Evolutionary conservation across 495 filamentous ascomycete species (phyloP).

Genomic region (Talaromyces borbonicus): DNA sequence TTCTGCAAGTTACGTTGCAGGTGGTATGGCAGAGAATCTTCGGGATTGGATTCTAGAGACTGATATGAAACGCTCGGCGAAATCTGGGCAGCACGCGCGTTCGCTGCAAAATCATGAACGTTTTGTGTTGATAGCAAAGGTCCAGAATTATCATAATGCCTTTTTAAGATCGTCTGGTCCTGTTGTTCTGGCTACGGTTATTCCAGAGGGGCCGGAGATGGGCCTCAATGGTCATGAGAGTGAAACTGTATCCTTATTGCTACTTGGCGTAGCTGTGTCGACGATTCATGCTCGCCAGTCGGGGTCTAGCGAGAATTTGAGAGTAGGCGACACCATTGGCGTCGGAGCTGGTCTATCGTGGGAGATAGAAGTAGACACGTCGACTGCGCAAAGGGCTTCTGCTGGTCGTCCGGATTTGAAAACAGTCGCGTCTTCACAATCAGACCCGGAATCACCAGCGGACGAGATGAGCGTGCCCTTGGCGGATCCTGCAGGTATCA

Average conservation of each 20-base stretch:
- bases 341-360: conserved; percentile 27
- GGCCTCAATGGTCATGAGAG: neutral
- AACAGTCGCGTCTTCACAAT: conserved; percentile 6
- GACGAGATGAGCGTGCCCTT: no score
- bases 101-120: neutral
- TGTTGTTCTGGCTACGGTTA: neutral
- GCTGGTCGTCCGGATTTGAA: no score
- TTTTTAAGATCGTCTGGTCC: conserved; percentile 4
- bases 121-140: neutral
- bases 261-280: neutral
- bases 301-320: conserved; percentile 3
- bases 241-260: neutral
- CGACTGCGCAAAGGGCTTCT: no score
- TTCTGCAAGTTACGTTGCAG: conserved; percentile 18
- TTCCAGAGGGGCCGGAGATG: neutral
- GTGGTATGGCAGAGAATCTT: conserved; percentile 34
- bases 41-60: conserved; percentile 37
- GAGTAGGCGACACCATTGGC: conserved; percentile 20
- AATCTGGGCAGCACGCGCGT: neutral
- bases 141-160: neutral
- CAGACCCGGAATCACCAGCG: neutral
- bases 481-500: neutral
- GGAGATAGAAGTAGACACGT: conserved; percentile 23
- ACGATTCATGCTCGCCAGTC: neutral
- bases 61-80: conserved; percentile 22